Evolutionary conservation across 2,329 filamentous ascomycete genomes (phyloP).

Genomic region (Botryotinia globosa): DNA sequence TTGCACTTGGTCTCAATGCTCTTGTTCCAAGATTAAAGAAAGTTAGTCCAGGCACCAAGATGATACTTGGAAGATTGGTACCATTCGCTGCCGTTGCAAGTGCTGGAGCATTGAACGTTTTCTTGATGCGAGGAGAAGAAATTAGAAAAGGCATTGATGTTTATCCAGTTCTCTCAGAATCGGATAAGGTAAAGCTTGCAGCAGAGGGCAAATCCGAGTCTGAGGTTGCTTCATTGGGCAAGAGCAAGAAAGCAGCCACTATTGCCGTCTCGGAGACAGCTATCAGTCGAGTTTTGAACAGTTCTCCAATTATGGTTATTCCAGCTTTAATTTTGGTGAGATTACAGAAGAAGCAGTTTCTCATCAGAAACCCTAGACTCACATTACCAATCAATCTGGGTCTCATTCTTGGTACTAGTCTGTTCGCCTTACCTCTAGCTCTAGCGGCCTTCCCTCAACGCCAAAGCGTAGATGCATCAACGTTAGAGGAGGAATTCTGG

Average conservation of each 20-base stretch:
- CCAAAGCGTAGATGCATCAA: slow-evolving; percentile 72
- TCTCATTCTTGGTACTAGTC: slow-evolving; percentile 80
- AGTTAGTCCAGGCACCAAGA: slow-evolving; percentile 70
- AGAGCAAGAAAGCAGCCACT: slow-evolving; percentile 82
- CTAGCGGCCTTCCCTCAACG: slow-evolving; percentile 90
- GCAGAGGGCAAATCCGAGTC: slow-evolving; percentile 60
- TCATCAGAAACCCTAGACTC: slow-evolving; percentile 72
- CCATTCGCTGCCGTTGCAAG: slow-evolving; percentile 94
- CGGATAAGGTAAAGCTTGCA: slow-evolving; percentile 58
- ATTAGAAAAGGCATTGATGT: slow-evolving; percentile 91
- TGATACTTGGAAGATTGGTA: slow-evolving; percentile 80
- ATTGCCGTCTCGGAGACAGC: slow-evolving; percentile 93
- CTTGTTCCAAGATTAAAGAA: slow-evolving; percentile 80
- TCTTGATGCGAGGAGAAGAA: slow-evolving; percentile 96
- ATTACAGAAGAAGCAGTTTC: slow-evolving; percentile 80
- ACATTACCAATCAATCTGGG: slow-evolving; percentile 82
- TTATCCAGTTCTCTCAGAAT: slow-evolving; percentile 73
- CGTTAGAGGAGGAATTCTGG: slow-evolving; percentile 83
- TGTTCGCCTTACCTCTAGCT: slow-evolving; percentile 85
- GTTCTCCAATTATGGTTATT: slow-evolving; percentile 94
- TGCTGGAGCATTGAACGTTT: slow-evolving; percentile 89
- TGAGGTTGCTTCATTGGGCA: slow-evolving; percentile 71
- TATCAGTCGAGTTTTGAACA: slow-evolving; percentile 85
- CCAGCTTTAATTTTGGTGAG: slow-evolving; percentile 82
- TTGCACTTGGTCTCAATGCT: slow-evolving; percentile 87